Percentiles rank a stretch among this genome's conserved stretches.
phyloP scores from a whole-genome alignment of 331 rosid genomes.

The Saraca asoca region DNA sequence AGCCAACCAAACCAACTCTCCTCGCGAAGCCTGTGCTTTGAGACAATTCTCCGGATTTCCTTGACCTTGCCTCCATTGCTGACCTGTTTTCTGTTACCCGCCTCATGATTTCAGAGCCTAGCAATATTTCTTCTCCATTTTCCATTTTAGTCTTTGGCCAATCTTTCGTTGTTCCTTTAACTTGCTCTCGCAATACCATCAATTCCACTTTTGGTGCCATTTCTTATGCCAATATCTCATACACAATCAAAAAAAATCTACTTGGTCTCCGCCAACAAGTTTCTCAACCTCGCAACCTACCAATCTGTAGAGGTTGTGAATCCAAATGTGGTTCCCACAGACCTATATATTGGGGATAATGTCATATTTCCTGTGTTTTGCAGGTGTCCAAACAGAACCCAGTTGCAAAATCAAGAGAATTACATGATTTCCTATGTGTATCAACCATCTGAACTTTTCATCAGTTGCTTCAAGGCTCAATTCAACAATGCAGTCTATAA shows the following conservation, averaged over 20 bases:
- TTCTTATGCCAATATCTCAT: constrained; percentile 77
- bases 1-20: constrained; percentile 37
- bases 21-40: constrained; percentile 69
- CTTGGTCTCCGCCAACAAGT: constrained; percentile 45
- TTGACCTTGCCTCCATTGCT: constrained; percentile 65
- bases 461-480: constrained; percentile 60
- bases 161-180: constrained; percentile 63
- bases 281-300: constrained; percentile 68
- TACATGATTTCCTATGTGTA: constrained; percentile 70
- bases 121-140: constrained; percentile 66
- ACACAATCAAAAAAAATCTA: constrained; percentile 45
- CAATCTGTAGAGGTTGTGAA: constrained; percentile 67
- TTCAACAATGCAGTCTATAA: constrained; percentile 36
- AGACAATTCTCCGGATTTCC: constrained; percentile 59
- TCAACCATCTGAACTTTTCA: constrained; percentile 64
- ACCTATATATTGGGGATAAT: constrained; percentile 51
- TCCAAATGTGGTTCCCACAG: constrained; percentile 51
- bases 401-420: constrained; percentile 26
- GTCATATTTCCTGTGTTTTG: constrained; percentile 77
- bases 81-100: constrained; percentile 83
- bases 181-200: constrained; percentile 65
- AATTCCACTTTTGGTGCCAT: constrained; percentile 47
- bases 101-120: constrained; percentile 53
- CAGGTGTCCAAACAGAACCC: constrained; percentile 63
- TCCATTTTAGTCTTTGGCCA: constrained; percentile 49